A percentile compares a stretch with the other conserved stretches of the same genome.
phyloP scores from a whole-genome alignment of 164 flowering plant genomes.

The Sextonia rubra region DNA sequence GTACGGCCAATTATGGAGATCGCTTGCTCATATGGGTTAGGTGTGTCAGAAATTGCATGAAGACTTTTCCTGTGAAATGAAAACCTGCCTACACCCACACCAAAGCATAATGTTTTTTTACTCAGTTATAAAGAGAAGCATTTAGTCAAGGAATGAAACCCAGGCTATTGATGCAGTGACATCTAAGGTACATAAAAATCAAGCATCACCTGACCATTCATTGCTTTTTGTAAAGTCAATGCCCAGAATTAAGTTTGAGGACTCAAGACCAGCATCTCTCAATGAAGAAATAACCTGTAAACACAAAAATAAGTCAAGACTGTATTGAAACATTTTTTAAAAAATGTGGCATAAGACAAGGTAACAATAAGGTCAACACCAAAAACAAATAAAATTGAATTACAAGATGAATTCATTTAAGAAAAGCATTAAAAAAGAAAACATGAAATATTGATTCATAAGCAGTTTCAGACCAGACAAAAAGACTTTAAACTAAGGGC shows the following conservation, averaged over 20 bases:
- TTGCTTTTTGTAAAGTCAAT: conserved; percentile 94
- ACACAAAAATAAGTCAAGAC: not conserved
- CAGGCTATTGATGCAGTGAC: not conserved
- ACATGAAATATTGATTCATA: not conserved
- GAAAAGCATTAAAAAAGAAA: not conserved
- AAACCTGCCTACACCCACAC: conserved; percentile 35
- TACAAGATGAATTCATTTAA: not conserved
- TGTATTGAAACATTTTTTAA: too few relatives aligned
- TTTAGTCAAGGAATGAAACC: not conserved
- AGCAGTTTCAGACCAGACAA: not conserved
- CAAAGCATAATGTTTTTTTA: conserved; percentile 1
- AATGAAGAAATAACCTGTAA: conserved; percentile 61
- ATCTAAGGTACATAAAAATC: not conserved
- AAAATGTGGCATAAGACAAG: not conserved
- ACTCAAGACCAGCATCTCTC: conserved; percentile 85
- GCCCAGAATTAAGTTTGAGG: conserved; percentile 85
- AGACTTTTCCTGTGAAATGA: conserved; percentile 49
- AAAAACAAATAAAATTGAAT: not conserved
- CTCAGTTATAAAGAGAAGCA: not conserved
- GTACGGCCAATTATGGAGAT: conserved; percentile 87
- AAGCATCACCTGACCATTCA: conserved; percentile 72
- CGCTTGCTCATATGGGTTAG: conserved; percentile 91
- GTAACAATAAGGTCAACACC: not conserved
- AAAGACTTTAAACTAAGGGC: not conserved
- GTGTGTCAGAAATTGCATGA: conserved; percentile 54